These are phyloP conservation scores for Thielaviopsis populi DNA, from an alignment of 2,329 filamentous ascomycete genomes.

Conservation along the genomic window DNA sequence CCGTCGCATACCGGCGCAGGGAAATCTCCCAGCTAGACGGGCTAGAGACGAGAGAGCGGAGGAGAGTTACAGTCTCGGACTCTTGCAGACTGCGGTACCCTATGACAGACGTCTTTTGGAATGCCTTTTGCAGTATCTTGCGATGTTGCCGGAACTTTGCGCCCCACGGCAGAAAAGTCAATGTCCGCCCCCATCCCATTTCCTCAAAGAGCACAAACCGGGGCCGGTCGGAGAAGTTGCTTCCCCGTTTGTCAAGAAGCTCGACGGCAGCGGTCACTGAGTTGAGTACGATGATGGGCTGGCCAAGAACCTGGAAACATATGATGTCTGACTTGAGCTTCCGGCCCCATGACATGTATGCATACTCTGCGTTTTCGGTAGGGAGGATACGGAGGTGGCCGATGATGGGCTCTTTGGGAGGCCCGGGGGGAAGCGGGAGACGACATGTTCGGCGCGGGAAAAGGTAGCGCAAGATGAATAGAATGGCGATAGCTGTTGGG, in stretches of 20 bases:
- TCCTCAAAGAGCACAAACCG: slow-evolving; percentile 30
- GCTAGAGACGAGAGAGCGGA: slow-evolving; percentile 25
- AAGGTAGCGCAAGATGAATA: background rate
- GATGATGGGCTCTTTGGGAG: slow-evolving; percentile 26
- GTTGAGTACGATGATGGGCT: slow-evolving; percentile 29
- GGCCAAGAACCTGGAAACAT: slow-evolving; percentile 29
- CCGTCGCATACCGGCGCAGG: slow-evolving; percentile 29
- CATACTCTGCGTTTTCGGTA: slow-evolving; percentile 22
- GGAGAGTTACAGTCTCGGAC: slow-evolving; percentile 28
- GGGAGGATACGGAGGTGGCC: slow-evolving; percentile 32
- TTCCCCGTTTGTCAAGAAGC: slow-evolving; percentile 29
- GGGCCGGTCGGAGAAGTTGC: slow-evolving; percentile 31
- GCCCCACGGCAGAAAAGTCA: slow-evolving; percentile 28
- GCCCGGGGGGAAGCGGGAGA: slow-evolving; percentile 23
- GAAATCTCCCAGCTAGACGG: slow-evolving; percentile 24
- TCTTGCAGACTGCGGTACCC: slow-evolving; percentile 29
- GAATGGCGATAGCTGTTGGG: background rate
- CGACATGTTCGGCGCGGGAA: background rate
- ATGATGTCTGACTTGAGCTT: slow-evolving; percentile 40
- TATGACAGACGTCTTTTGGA: slow-evolving; percentile 27
- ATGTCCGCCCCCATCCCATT: slow-evolving; percentile 30
- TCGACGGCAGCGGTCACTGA: slow-evolving; percentile 31
- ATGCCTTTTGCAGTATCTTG: slow-evolving; percentile 31
- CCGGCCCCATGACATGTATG: slow-evolving; percentile 23
- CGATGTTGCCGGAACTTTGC: slow-evolving; percentile 30